A percentile compares a stretch with the other conserved stretches of the same genome.
Evolutionary conservation across 441 rosid genomes (phyloP).

Genomic region (Oxalis stricta): DNA sequence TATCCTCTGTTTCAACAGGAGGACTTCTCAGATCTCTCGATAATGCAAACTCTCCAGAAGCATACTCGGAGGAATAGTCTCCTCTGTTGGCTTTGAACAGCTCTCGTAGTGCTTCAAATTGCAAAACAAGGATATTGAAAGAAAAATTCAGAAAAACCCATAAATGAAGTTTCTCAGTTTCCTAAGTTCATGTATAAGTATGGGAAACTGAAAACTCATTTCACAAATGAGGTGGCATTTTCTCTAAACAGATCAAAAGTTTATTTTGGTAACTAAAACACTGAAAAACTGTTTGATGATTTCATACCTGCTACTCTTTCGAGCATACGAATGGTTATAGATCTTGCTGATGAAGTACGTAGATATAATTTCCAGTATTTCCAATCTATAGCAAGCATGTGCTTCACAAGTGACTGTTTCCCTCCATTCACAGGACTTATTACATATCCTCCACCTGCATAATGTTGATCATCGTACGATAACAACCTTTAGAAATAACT

Average conservation of each 20-base stretch:
- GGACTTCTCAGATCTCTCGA: constrained; percentile 15
- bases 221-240: no score
- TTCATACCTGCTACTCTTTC: constrained; percentile 82
- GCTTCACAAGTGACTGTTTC: constrained; percentile 62
- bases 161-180: no score
- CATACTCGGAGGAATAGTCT: constrained; percentile 23
- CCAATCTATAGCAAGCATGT: constrained; percentile 94
- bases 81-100: constrained; percentile 54
- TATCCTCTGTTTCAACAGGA: constrained; percentile 17
- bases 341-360: constrained; percentile 46
- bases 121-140: not conserved
- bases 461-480: no score
- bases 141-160: no score
- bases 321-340: constrained; percentile 65
- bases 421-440: constrained; percentile 62
- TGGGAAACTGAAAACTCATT: no score
- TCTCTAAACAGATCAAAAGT: no score
- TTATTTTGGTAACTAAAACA: no score
- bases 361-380: constrained; percentile 63
- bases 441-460: constrained; percentile 88
- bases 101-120: constrained; percentile 57
- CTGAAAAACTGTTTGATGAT: no score
- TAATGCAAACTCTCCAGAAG: constrained; percentile 24
- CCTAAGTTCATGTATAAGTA: no score
- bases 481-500: no score